Percentiles rank a stretch among this genome's conserved stretches.
Evolutionary conservation across 176 grass and related monocot species (phyloP).

Genomic region (Chrysopogon serrulatus): DNA sequence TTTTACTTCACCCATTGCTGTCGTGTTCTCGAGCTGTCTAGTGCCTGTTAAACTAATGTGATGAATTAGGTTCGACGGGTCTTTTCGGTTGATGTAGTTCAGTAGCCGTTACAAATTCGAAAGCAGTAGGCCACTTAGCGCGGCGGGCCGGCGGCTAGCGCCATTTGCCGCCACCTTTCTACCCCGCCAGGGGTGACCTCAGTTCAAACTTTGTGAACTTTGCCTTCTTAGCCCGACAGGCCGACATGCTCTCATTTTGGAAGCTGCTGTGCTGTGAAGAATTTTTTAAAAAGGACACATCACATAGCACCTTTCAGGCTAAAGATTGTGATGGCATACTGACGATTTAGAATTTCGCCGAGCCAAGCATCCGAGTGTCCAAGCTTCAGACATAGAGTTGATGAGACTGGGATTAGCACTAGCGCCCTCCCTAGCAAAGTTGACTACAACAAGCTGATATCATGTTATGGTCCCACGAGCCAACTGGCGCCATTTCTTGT

Average conservation of each 20-base stretch:
- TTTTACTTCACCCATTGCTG: no score
- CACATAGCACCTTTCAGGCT: no score
- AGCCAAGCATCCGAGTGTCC: neutral
- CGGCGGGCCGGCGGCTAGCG: no score
- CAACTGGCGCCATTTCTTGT: neutral
- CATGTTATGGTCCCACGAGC: neutral
- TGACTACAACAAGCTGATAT: neutral
- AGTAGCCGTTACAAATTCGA: conserved; percentile 36
- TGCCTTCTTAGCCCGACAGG: no score
- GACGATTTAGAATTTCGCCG: neutral
- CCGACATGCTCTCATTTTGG: neutral
- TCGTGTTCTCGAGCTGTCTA: no score
- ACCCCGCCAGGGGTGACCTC: neutral
- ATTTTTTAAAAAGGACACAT: no score
- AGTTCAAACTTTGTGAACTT: neutral
- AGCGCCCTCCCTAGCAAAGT: no score
- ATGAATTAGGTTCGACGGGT: neutral
- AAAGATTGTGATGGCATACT: no score
- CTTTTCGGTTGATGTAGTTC: neutral
- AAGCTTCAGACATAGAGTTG: no score
- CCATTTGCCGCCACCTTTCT: neutral
- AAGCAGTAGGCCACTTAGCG: neutral
- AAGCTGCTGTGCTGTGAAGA: neutral
- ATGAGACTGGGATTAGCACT: neutral
- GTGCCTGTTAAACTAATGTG: no score